These are phyloP conservation scores for Pleochaeta shiraiana DNA, from an alignment of 2,329 filamentous ascomycete species.

Conservation along the genomic window DNA sequence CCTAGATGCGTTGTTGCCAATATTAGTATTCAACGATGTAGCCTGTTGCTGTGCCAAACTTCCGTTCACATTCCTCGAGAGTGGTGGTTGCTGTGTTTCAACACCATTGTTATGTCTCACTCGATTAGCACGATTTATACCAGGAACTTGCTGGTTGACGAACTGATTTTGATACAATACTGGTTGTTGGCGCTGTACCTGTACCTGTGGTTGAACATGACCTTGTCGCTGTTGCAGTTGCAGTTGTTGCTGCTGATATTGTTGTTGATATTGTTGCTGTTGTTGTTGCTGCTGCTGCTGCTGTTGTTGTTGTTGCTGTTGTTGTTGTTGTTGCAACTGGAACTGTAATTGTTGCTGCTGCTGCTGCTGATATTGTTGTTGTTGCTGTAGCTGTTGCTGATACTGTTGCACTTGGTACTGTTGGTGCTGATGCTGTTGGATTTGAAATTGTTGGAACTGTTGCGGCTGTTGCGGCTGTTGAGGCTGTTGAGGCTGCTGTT, in stretches of 20 bases:
- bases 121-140: constrained; percentile 7
- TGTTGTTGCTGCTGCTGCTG: background rate
- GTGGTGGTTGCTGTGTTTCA: constrained; percentile 4
- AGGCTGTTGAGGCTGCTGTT: constrained; percentile 5
- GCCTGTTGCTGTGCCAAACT: constrained; percentile 2
- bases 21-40: constrained; percentile 5
- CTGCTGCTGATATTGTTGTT: background rate
- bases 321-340: constrained; percentile 3
- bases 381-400: constrained; percentile 1
- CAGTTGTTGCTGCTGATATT: constrained; percentile 5
- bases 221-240: constrained; percentile 4
- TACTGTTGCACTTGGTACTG: constrained; percentile 6
- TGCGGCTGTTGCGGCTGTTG: constrained; percentile 7
- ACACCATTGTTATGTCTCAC: background rate
- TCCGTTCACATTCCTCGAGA: constrained; percentile 7
- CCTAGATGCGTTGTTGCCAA: constrained; percentile 8
- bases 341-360: background rate
- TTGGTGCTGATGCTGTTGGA: background rate
- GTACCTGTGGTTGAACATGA: background rate
- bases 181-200: constrained; percentile 4
- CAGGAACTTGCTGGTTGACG: constrained; percentile 7
- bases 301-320: constrained; percentile 5
- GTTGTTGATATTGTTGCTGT: background rate
- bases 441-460: background rate
- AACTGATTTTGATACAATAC: background rate